Evolutionary conservation across 495 filamentous ascomycete genomes (phyloP), one percentile per base, ranked within the genome.

Genomic region (Xylaria curta): DNA sequence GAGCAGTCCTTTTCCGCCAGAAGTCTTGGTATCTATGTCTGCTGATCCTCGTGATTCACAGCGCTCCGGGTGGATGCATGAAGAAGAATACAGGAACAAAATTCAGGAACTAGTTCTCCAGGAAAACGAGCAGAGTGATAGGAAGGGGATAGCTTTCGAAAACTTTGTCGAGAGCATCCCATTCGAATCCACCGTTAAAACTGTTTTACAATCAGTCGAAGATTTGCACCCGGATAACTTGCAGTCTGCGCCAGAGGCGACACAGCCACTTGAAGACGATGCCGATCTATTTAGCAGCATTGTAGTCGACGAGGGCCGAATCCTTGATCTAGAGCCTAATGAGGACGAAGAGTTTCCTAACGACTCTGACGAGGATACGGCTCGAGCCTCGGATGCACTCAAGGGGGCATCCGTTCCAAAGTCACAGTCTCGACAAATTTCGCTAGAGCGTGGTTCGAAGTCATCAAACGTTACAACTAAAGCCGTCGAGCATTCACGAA

Each of bases 21-120:
- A 97, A 61, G 94, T 89, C 2, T 75, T 98, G 69, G 85, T 95
- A 17, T 93, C 94, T 17, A 93, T 97, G 88, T 97, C 94, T 21
- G 93, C 93, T 2, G 91, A 94, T 75, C 85, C 89, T 21, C 87
- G 96, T 63, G 87, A 91, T 68, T 86, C 89, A 21, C 82, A 89
- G 47, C 86, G 86, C 66, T 88, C 88, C 26, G 90, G 89, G 6
- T 99, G 96, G 96, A 91, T 97, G 28, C 94, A 97, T 76, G 94
- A 97, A 81, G 92, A 93, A 70, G 94, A 97, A 70, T 94, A 91
- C 78, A 85, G 87, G 28, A 83, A 89, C 40, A 85, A 91, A 76
- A 81, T 94, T 2, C 78, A 85, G 54, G 79, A 82, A 24, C 83
- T 95, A 42, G 86, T 91, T 21, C 74, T 79, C 0, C 83, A 93